Conservation (phyloP, 73 alveolate species). For the Paramecium pentaurelia region DNA sequence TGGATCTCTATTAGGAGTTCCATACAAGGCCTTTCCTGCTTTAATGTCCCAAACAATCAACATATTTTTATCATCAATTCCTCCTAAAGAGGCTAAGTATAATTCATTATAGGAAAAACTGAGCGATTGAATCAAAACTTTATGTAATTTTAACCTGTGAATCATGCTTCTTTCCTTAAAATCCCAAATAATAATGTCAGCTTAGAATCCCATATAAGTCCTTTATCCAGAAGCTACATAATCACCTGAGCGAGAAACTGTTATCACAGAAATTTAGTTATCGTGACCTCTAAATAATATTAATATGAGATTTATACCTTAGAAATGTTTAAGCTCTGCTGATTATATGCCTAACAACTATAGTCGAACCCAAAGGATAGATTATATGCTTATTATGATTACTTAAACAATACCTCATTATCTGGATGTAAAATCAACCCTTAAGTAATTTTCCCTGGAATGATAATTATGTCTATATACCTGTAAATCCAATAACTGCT, state of each 20-base stretch:
- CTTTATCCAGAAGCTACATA: conserved; percentile 87
- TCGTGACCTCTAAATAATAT: conserved; percentile 81
- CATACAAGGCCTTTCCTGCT: conserved; percentile 90
- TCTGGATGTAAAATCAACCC: conserved; percentile 97
- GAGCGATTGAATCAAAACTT: conserved; percentile 83
- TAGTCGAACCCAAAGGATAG: conserved; percentile 95
- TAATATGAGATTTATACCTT: neutral
- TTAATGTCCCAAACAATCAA: conserved; percentile 90
- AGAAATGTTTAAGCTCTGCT: conserved; percentile 67
- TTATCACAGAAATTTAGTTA: conserved; percentile 79
- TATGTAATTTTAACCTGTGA: conserved; percentile 92
- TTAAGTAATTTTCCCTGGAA: conserved; percentile 80
- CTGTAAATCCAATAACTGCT: conserved; percentile 82
- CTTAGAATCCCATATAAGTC: conserved; percentile 92
- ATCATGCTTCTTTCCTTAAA: conserved; percentile 83
- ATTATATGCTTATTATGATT: conserved; percentile 71
- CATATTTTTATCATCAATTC: conserved; percentile 91
- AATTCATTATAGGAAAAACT: conserved; percentile 91
- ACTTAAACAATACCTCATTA: conserved; percentile 67
- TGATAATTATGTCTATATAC: neutral
- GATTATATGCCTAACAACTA: conserved; percentile 89
- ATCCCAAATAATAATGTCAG: conserved; percentile 96
- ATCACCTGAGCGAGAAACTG: conserved; percentile 85
- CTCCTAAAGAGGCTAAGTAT: conserved; percentile 95
- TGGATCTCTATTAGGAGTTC: conserved; percentile 85